Conservation (phyloP, 768 basidiomycete species). For the Panus rudis region DNA sequence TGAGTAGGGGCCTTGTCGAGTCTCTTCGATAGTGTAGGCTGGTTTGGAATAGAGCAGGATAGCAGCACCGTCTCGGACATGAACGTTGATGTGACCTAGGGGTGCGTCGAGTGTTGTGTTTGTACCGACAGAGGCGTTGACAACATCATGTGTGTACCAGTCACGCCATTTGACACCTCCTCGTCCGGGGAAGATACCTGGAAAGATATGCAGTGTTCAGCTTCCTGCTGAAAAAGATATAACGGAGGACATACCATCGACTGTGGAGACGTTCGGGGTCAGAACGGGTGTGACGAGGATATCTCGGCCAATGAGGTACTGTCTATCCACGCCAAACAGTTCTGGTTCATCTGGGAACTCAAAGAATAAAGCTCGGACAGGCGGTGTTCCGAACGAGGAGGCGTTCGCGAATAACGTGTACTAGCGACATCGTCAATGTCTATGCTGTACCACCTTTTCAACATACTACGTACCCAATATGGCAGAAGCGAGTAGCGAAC, state of each 20-base stretch:
- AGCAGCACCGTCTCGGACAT: conserved; percentile 63
- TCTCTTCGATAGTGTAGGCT: conserved; percentile 63
- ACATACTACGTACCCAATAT: conserved; percentile 55
- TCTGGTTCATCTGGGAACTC: conserved; percentile 71
- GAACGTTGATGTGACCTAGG: conserved; percentile 69
- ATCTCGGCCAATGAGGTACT: conserved; percentile 66
- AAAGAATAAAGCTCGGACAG: conserved; percentile 69
- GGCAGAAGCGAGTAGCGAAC: conserved; percentile 66
- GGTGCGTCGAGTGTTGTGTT: conserved; percentile 55
- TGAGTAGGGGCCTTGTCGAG: conserved; percentile 51
- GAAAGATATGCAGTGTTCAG: background rate
- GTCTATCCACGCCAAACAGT: conserved; percentile 51
- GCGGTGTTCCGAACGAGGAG: conserved; percentile 58
- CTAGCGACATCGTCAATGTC: conserved; percentile 26
- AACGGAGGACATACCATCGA: conserved; percentile 42
- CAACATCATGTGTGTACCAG: conserved; percentile 61
- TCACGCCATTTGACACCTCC: conserved; percentile 59
- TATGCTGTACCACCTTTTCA: background rate
- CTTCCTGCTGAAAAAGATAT: background rate
- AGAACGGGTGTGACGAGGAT: conserved; percentile 76
- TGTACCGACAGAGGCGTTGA: conserved; percentile 34
- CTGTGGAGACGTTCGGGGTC: conserved; percentile 57
- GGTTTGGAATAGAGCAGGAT: conserved; percentile 57
- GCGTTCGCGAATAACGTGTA: conserved; percentile 70
- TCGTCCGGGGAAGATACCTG: conserved; percentile 61